phyloP scores from a whole-genome alignment of 2,329 filamentous ascomycete genomes.

The Dactylellina cionopaga region DNA sequence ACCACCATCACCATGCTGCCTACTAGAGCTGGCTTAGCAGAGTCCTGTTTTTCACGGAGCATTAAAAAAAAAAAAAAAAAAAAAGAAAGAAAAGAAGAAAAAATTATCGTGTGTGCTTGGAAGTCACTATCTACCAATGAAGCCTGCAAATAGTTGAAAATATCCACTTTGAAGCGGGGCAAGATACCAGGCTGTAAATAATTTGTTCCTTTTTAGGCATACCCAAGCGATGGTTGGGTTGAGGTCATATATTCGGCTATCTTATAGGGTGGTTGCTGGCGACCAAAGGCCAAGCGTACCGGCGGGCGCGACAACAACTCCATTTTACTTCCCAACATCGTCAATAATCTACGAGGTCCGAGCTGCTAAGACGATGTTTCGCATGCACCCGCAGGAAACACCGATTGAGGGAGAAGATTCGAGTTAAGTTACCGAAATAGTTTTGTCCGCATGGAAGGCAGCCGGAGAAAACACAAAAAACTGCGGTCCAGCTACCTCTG shows the following conservation, averaged over 20 bases:
- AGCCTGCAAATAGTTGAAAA: conserved; percentile 2
- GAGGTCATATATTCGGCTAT: conserved; percentile 33
- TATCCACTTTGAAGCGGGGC: conserved; percentile 15
- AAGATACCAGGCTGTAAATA: neutral
- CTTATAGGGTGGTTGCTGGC: conserved; percentile 30
- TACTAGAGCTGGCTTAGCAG: conserved; percentile 12
- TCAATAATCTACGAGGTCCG: conserved; percentile 14
- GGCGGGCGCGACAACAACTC: conserved; percentile 16
- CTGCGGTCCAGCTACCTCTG: neutral
- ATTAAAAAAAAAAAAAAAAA: too few relatives aligned
- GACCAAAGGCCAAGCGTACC: conserved; percentile 29
- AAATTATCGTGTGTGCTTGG: neutral
- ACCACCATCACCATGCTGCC: conserved; percentile 5
- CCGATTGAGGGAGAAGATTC: conserved; percentile 1
- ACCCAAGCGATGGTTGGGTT: conserved; percentile 20
- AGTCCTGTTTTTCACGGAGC: conserved; percentile 13
- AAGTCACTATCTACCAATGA: conserved; percentile 3
- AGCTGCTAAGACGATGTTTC: conserved; percentile 9
- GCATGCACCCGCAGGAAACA: conserved; percentile 6
- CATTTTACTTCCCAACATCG: conserved; percentile 18
- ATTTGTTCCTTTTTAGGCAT: conserved; percentile 7
- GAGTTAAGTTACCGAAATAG: conserved; percentile 1
- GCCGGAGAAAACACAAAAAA: conserved; percentile 22
- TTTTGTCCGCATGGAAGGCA: conserved; percentile 2
- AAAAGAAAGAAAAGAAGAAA: too few relatives aligned